These are phyloP conservation scores for Chondrus crispus DNA, from an alignment of 23 red algal species.

Conservation along the genomic window DNA sequence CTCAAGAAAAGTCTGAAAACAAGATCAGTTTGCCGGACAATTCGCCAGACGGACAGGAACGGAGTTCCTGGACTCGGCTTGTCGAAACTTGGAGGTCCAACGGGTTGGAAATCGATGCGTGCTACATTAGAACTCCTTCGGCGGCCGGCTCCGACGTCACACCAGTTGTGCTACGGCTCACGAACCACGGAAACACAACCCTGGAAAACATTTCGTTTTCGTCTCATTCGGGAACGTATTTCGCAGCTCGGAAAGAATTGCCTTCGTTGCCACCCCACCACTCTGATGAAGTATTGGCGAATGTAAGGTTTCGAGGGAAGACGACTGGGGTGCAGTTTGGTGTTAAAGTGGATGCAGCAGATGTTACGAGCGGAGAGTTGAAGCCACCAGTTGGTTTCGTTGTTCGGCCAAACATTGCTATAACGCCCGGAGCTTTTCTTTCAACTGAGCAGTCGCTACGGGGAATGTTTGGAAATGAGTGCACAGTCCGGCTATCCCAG, in stretches of 20 bases:
- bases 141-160: background rate
- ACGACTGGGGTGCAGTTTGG: constrained; percentile 24
- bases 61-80: background rate
- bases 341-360: background rate
- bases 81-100: constrained; percentile 30
- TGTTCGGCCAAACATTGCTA: constrained; percentile 4
- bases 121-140: background rate
- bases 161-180: constrained; percentile 12
- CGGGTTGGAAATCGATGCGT: constrained; percentile 38
- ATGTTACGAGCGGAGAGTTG: constrained; percentile 21
- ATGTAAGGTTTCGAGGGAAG: constrained; percentile 27
- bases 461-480: constrained; percentile 44
- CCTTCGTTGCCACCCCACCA: background rate
- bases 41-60: background rate
- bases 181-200: constrained; percentile 17
- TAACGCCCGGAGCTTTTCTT: constrained; percentile 30
- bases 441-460: constrained; percentile 18
- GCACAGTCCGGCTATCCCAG: background rate
- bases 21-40: background rate
- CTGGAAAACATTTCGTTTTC: background rate
- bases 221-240: constrained; percentile 21
- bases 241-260: background rate
- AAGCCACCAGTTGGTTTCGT: constrained; percentile 41
- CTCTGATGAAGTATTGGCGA: background rate
- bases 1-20: background rate